Evolutionary conservation across 2,329 filamentous ascomycete genomes (phyloP), one percentile per base, ranked within the genome.

Genomic region (Neofusicoccum ribis): DNA sequence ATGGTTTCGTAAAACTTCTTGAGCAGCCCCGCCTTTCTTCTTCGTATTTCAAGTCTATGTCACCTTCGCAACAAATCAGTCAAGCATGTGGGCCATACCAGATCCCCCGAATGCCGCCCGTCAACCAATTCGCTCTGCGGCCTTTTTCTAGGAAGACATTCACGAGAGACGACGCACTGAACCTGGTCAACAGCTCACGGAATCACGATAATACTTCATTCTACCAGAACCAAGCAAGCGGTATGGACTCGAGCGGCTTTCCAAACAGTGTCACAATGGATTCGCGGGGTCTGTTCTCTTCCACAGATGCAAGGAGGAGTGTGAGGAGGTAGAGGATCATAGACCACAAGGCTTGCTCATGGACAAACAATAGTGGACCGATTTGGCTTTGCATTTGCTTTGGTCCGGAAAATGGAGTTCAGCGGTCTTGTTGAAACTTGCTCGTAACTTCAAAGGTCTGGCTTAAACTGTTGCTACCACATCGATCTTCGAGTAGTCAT

Each of bases 11-110:
- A 14, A 47, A 56, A 36, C 61, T 12, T 6, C 50, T 50, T 6
- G 41, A 64, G 14, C 27, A 64, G 17, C 31, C 31, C 9, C 41
- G 50, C 12, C 61, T 64, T 8, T 64, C 50, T 5, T 64, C 61
- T 15, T 64, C 61, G 6, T 64, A 56, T 12, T 64, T 64, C 17
- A 36, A 46, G 5, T 37, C 56, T 14, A 36, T 37, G n/a, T 31
- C 56, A 3, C 11, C 27, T 31, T 46, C 31, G 3, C 59, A 44
- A 41, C 31, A 14, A 9, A 20, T 5, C 2, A 36, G 3, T 2
- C 14, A 20, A 20, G 56, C 15, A 1, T 17, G 15, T 17, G 15
- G 15, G 14, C 9, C 20, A 11, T 52, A 34, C 23, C 49, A 39
- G 31, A 52, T 31, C 1, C 49, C 39, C 12, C 37, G 23, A 5